phyloP scores from a whole-genome alignment of 306 rosid species.

The Purshia tridentata region DNA sequence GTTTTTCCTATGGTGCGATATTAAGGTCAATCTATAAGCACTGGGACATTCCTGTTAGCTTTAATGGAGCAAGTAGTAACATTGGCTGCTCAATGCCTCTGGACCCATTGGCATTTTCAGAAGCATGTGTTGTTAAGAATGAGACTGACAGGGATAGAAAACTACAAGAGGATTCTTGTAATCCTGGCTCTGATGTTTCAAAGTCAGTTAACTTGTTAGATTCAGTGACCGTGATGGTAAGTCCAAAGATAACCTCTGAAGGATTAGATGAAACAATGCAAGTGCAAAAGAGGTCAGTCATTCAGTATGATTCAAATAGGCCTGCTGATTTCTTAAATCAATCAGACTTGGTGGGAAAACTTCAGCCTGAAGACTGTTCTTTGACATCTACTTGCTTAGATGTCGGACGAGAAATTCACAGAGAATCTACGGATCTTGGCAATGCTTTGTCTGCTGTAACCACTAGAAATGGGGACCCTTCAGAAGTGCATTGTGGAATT shows the following conservation, averaged over 20 bases:
- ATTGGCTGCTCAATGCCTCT: constrained; percentile 27
- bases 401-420: constrained; percentile 30
- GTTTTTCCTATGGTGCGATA: constrained; percentile 52
- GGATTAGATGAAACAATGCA: constrained; percentile 54
- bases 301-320: constrained; percentile 34
- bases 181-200: constrained; percentile 40
- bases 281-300: constrained; percentile 37
- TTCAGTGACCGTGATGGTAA: constrained; percentile 39
- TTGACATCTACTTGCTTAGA: constrained; percentile 45
- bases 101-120: constrained; percentile 39
- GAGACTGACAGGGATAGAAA: constrained; percentile 38
- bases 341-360: constrained; percentile 37
- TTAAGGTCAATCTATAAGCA: constrained; percentile 63
- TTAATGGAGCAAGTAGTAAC: constrained; percentile 35
- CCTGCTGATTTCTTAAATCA: constrained; percentile 43
- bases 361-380: constrained; percentile 35
- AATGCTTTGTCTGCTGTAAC: constrained; percentile 18
- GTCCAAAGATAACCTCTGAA: constrained; percentile 51
- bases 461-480: constrained; percentile 33
- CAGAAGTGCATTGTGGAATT: constrained; percentile 31
- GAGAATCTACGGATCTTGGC: constrained; percentile 39
- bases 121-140: constrained; percentile 38
- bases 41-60: constrained; percentile 52
- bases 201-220: constrained; percentile 39
- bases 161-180: constrained; percentile 38